phyloP scores from a whole-genome alignment of 768 basidiomycete genomes.

The Leccinum truebloodii region DNA sequence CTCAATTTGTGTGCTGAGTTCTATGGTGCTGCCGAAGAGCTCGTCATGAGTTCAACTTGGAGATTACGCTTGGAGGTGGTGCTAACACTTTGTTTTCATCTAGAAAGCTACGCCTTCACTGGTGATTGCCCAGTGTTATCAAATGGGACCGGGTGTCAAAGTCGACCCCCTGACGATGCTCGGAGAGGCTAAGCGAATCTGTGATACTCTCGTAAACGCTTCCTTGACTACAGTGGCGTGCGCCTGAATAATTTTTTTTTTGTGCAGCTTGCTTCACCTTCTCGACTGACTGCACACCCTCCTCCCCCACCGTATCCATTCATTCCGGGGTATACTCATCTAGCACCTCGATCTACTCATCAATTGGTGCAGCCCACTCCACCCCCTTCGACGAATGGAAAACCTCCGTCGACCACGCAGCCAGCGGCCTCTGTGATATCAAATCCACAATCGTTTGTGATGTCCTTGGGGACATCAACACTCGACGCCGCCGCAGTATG shows the following conservation, averaged over 20 bases:
- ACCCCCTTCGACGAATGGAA: slow-evolving; percentile 37
- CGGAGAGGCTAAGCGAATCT: slow-evolving; percentile 73
- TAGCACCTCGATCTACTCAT: slow-evolving; percentile 31
- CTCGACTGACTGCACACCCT: slow-evolving; percentile 64
- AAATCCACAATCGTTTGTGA: slow-evolving; percentile 71
- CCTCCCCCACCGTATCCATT: slow-evolving; percentile 59
- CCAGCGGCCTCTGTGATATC: slow-evolving; percentile 56
- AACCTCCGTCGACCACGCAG: slow-evolving; percentile 32
- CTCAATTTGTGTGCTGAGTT: slow-evolving; percentile 83
- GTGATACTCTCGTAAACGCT: slow-evolving; percentile 66
- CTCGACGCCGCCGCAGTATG: slow-evolving; percentile 47
- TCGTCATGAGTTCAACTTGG: slow-evolving; percentile 57
- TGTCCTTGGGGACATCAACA: slow-evolving; percentile 61
- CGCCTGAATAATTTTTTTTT: slow-evolving; percentile 14
- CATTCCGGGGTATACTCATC: slow-evolving; percentile 40
- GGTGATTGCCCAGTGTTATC: slow-evolving; percentile 80
- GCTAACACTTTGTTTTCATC: slow-evolving; percentile 12
- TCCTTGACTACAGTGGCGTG: background rate
- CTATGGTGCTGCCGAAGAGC: slow-evolving; percentile 84
- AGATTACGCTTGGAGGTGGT: slow-evolving; percentile 7
- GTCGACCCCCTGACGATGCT: slow-evolving; percentile 77
- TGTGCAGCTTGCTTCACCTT: slow-evolving; percentile 69
- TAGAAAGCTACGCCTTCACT: slow-evolving; percentile 61
- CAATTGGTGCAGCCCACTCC: slow-evolving; percentile 39
- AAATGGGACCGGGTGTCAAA: slow-evolving; percentile 65